These are phyloP conservation scores for Emmonsia crescens DNA, from an alignment of 2,329 filamentous ascomycete genomes.

Conservation along the genomic window DNA sequence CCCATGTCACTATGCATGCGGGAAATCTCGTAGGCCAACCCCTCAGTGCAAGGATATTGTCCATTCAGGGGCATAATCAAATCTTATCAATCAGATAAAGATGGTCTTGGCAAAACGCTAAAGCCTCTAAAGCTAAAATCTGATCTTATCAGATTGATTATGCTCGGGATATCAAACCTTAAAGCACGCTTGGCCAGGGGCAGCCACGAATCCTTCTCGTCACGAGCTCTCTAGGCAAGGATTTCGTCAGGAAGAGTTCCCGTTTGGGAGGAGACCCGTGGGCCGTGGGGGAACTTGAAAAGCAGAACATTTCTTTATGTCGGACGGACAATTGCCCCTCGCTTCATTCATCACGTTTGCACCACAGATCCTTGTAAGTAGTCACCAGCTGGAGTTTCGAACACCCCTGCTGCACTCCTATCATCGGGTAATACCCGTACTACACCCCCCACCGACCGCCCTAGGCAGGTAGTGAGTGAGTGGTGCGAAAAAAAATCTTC, in stretches of 20 bases:
- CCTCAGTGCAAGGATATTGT: not conserved
- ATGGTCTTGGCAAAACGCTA: not conserved
- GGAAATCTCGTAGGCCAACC: not conserved
- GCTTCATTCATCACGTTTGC: too few relatives aligned
- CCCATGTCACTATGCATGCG: not conserved
- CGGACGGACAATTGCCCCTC: too few relatives aligned
- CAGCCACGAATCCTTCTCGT: not conserved
- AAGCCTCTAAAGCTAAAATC: not conserved
- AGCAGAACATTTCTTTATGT: too few relatives aligned
- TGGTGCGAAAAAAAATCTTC: not conserved
- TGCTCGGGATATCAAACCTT: not conserved
- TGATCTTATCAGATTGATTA: conserved; percentile 1
- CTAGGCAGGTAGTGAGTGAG: not conserved
- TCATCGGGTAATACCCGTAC: not conserved
- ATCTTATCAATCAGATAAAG: conserved; percentile 1
- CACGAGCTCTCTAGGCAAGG: not conserved
- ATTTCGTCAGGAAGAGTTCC: not conserved
- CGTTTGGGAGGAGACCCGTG: not conserved
- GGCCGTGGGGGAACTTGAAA: not conserved
- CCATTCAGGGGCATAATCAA: not conserved
- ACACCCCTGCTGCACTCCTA: not conserved
- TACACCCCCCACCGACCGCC: too few relatives aligned
- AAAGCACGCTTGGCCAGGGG: not conserved
- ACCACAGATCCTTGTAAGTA: not conserved
- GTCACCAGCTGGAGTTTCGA: not conserved